phyloP scores from a whole-genome alignment of 2,329 filamentous ascomycete genomes.

The Monilinia polystroma region DNA sequence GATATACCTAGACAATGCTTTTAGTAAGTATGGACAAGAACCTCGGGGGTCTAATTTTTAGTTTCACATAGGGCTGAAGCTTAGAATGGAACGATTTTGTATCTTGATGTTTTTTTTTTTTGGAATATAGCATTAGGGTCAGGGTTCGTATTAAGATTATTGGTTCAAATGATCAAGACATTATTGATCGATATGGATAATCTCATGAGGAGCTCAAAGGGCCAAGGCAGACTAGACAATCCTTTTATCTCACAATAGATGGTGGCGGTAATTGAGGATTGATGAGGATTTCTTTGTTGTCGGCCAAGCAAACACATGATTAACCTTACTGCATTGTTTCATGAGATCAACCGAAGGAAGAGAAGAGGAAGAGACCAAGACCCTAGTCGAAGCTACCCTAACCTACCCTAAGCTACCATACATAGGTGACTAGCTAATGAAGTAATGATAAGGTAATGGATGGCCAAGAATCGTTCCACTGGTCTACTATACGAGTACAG shows the following conservation, averaged over 20 bases:
- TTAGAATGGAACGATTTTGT: not conserved
- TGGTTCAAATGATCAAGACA: too few relatives aligned
- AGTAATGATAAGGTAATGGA: conserved; percentile 15
- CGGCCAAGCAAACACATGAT: not conserved
- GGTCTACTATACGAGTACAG: conserved; percentile 1
- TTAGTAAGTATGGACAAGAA: not conserved
- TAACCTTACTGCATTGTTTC: not conserved
- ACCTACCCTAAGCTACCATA: too few relatives aligned
- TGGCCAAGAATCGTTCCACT: too few relatives aligned
- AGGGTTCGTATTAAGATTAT: too few relatives aligned
- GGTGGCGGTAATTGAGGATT: conserved; percentile 1
- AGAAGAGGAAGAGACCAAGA: not conserved
- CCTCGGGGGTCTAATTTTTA: not conserved
- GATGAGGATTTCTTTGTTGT: not conserved
- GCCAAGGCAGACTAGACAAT: too few relatives aligned
- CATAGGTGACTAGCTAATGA: not conserved
- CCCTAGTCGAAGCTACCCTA: too few relatives aligned
- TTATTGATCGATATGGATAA: not conserved
- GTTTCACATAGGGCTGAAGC: conserved; percentile 14
- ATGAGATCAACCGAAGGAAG: not conserved
- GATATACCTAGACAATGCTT: too few relatives aligned
- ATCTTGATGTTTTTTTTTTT: too few relatives aligned
- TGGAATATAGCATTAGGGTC: not conserved
- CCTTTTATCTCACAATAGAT: too few relatives aligned
- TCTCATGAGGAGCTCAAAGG: too few relatives aligned